phyloP scores from a whole-genome alignment of 345 rosid species.

The Kandelia obovata region DNA sequence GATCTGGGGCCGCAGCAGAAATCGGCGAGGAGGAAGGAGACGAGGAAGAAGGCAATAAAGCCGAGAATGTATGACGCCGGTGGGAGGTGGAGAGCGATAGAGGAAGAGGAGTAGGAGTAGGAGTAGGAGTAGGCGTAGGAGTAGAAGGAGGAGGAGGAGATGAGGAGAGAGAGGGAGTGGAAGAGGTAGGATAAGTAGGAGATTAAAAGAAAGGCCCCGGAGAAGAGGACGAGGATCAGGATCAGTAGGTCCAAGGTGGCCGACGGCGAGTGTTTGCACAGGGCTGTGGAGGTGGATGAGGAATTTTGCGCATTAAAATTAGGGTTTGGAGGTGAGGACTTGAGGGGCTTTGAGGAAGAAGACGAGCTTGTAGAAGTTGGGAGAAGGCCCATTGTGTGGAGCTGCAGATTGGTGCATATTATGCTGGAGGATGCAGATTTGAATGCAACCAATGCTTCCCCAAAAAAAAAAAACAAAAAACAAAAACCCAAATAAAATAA shows the following conservation, averaged over 20 bases:
- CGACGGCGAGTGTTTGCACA: slow-evolving; percentile 79
- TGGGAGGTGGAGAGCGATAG: slow-evolving; percentile 25
- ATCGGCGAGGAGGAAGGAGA: slow-evolving; percentile 43
- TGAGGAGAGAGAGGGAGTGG: slow-evolving; percentile 66
- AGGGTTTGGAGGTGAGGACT: slow-evolving; percentile 19
- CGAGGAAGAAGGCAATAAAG: slow-evolving; percentile 49
- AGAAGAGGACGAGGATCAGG: slow-evolving; percentile 32
- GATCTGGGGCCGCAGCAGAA: slow-evolving; percentile 71
- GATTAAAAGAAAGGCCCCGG: slow-evolving; percentile 28
- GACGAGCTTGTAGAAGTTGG: slow-evolving; percentile 13
- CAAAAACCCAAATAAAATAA: too few relatives aligned
- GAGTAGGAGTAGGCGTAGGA: too few relatives aligned
- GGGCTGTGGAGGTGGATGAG: slow-evolving; percentile 18
- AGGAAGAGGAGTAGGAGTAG: slow-evolving; percentile 15
- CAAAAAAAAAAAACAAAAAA: too few relatives aligned
- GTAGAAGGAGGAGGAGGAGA: slow-evolving; percentile 47
- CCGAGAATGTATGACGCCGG: slow-evolving; percentile 46
- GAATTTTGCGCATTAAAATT: slow-evolving; percentile 41
- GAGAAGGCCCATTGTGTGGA: slow-evolving; percentile 16
- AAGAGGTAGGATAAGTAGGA: slow-evolving; percentile 86
- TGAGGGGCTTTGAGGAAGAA: slow-evolving; percentile 24
- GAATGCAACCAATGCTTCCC: too few relatives aligned
- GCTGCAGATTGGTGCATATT: slow-evolving; percentile 54
- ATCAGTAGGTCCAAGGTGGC: slow-evolving; percentile 83
- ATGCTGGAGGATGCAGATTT: background rate